A percentile compares a stretch with the other conserved stretches of the same genome.
Evolutionary conservation across 129 eudicot genomes (phyloP).

Genomic region (Lonicera japonica): DNA sequence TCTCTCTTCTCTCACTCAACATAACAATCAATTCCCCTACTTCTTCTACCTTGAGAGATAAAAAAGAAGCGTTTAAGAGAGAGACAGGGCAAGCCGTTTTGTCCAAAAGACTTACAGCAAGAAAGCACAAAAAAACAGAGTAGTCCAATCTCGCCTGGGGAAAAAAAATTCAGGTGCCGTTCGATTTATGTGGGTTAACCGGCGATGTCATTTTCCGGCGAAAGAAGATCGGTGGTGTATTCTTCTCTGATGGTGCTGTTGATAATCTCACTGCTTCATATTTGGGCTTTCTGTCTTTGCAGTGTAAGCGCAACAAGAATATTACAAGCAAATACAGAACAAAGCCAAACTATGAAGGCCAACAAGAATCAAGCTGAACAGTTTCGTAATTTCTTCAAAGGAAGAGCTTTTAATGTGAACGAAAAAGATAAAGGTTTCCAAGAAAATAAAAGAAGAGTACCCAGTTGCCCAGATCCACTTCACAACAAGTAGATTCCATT

Average conservation of each 20-base stretch:
- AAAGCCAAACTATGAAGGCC: neutral
- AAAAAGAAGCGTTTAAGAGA: neutral
- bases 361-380: constrained; percentile 20
- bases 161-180: constrained; percentile 5
- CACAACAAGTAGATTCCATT: constrained; percentile 46
- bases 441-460: constrained; percentile 64
- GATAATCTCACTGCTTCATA: constrained; percentile 33
- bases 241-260: constrained; percentile 27
- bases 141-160: neutral
- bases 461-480: constrained; percentile 97
- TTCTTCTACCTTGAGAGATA: neutral
- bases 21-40: constrained; percentile 12
- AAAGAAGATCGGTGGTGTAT: constrained; percentile 10
- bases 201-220: constrained; percentile 55
- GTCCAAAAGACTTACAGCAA: neutral
- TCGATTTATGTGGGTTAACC: constrained; percentile 42
- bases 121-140: neutral
- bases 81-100: neutral
- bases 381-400: constrained; percentile 44
- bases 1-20: neutral
- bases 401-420: constrained; percentile 33
- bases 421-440: constrained; percentile 25
- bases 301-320: constrained; percentile 41
- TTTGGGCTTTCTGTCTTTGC: constrained; percentile 30
- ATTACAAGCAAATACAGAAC: constrained; percentile 3